Evolutionary conservation across 768 basidiomycete species (phyloP), one percentile per base, ranked within the genome.

Genomic region (Exidia glandulosa): DNA sequence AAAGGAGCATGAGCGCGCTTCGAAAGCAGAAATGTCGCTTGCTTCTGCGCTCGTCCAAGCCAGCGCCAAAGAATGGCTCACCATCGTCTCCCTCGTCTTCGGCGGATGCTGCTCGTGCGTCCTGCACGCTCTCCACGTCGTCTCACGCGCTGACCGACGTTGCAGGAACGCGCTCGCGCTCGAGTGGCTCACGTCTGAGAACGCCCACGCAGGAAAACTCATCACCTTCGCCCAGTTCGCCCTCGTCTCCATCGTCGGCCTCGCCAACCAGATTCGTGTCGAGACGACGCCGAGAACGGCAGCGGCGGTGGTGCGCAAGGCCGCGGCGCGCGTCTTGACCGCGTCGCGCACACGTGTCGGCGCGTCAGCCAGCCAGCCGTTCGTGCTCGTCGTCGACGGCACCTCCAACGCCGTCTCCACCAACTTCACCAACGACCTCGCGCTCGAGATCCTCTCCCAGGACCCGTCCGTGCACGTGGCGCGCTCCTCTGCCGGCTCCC

Each of bases 151-250:
- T 34, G n/a, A 23, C 31, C 32, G 25, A 10, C 2, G 19, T 47
- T 33, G 41, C 66, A 90, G 88, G 66, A 92, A 91, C 70, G 90
- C 90, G 32, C 77, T 89, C 60, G 84, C 90, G 0, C 71, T 87
- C 1, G 90, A 93, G 71, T 81, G 83, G 61, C 73, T 90, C 23
- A 90, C 88, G 2, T 77, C 82, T 3, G 72, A 78, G 37, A 78
- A 86, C 66, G 87, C 89, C 0, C 73, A 77, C n/a, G 75, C 85
- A 36, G 94, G 93, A 52, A 81, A 87, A 25, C 79, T 95, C 45
- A 84, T 95, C 66, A 97, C 94, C 0, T 87, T 94, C 66, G 80
- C 85, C 57, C 94, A 96, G 71, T 94, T 94, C 70, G 61, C 88
- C 56, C 66, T 87, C 65, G 84, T 94, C 63, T 83, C 90, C 14